A percentile compares a stretch with the other conserved stretches of the same genome.
Evolutionary conservation across 1,284 basidiomycete species (phyloP).

Genomic region (Athelia psychrophila): DNA sequence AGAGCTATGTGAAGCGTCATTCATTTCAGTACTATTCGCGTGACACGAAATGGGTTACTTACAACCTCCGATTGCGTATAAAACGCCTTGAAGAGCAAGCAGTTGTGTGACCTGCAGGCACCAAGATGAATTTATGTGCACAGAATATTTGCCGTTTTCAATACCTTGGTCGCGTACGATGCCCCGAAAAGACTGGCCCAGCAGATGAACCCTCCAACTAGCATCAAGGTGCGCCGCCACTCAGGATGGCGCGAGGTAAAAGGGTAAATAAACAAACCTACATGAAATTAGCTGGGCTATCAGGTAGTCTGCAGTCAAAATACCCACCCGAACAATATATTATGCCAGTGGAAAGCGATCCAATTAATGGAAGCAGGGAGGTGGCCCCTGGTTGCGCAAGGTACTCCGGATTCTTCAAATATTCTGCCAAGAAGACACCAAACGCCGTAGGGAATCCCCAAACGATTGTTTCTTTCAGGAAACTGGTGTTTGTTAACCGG

Average conservation of each 20-base stretch:
- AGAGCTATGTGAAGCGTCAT: slow-evolving; percentile 20
- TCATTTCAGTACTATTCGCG: not conserved
- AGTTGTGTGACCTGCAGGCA: slow-evolving; percentile 26
- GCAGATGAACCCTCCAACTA: slow-evolving; percentile 27
- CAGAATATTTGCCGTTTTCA: too few species aligned
- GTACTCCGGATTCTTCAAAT: slow-evolving; percentile 25
- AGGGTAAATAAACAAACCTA: slow-evolving; percentile 23
- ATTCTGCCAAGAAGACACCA: slow-evolving; percentile 32
- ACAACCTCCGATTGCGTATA: slow-evolving; percentile 37
- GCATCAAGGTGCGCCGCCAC: slow-evolving; percentile 23
- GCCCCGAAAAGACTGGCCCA: slow-evolving; percentile 30
- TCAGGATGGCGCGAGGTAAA: slow-evolving; percentile 27
- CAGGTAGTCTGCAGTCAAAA: not conserved
- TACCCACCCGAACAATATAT: slow-evolving; percentile 31
- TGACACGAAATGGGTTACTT: slow-evolving; percentile 7
- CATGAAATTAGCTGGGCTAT: not conserved
- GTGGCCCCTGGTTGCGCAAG: slow-evolving; percentile 20
- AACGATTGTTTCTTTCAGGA: slow-evolving; percentile 25
- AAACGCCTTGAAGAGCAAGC: slow-evolving; percentile 33
- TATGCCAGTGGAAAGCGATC: slow-evolving; percentile 28
- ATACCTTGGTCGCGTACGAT: slow-evolving; percentile 31
- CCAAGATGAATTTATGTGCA: slow-evolving; percentile 6
- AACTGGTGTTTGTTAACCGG: too few species aligned
- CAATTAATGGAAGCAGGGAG: slow-evolving; percentile 30
- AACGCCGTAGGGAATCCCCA: slow-evolving; percentile 36